These are phyloP conservation scores for Aspergillus chevalieri DNA, from an alignment of 2,329 filamentous ascomycete genomes.

Conservation along the genomic window DNA sequence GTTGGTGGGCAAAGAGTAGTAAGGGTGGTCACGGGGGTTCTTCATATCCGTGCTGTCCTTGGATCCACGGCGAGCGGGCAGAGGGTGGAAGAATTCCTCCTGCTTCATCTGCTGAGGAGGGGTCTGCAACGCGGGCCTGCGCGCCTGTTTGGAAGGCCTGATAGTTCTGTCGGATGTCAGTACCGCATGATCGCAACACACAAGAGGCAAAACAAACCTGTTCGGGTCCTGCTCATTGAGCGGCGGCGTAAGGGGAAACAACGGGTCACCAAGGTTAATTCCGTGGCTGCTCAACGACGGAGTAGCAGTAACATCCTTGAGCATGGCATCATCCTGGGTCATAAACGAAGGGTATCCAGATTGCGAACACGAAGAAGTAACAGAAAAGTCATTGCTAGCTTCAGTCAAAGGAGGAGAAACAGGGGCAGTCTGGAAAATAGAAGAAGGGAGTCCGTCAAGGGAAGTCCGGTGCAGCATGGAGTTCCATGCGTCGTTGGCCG, in stretches of 20 bases:
- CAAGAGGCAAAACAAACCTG: conserved; percentile 26
- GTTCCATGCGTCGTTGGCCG: conserved; percentile 30
- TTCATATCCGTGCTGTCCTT: conserved; percentile 34
- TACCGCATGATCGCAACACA: not conserved
- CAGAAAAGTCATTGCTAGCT: conserved; percentile 35
- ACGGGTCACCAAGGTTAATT: conserved; percentile 33
- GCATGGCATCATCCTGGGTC: conserved; percentile 31
- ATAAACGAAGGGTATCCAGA: conserved; percentile 33
- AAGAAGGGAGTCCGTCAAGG: conserved; percentile 30
- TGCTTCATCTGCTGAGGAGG: conserved; percentile 29
- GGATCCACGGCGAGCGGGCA: conserved; percentile 29
- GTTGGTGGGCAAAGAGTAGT: conserved; percentile 37
- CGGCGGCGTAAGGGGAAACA: conserved; percentile 35
- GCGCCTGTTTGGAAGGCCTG: conserved; percentile 32
- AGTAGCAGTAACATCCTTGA: conserved; percentile 30
- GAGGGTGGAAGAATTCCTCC: conserved; percentile 33
- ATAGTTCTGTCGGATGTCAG: conserved; percentile 28
- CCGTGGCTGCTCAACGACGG: conserved; percentile 23
- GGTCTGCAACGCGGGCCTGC: conserved; percentile 30
- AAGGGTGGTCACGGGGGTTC: conserved; percentile 38
- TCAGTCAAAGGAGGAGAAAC: conserved; percentile 40
- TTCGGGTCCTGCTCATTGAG: conserved; percentile 37
- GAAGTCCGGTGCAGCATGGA: conserved; percentile 29
- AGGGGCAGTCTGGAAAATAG: conserved; percentile 33
- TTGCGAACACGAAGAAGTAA: conserved; percentile 36